Percentiles rank a stretch among this genome's conserved stretches.
Evolutionary conservation across 352 stramenopile genomes (phyloP).

Genomic region (Pelagophyceae sp.): DNA sequence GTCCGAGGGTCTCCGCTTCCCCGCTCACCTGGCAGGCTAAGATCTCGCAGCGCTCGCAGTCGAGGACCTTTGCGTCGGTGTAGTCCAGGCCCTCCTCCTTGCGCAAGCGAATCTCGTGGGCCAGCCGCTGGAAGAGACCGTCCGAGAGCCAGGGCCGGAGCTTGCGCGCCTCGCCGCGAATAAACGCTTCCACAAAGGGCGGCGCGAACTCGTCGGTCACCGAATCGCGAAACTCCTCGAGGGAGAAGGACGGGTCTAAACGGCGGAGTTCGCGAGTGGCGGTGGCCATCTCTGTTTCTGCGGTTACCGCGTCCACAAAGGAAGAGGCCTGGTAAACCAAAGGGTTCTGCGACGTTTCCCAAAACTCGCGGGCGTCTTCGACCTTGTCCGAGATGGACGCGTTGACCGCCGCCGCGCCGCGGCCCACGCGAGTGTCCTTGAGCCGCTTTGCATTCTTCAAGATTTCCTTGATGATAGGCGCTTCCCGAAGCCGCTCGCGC

Average conservation of each 20-base stretch:
- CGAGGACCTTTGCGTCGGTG: constrained; percentile 82
- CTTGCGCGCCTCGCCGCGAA: constrained; percentile 83
- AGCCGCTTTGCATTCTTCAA: constrained; percentile 40
- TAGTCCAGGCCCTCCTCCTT: constrained; percentile 75
- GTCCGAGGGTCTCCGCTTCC: constrained; percentile 33
- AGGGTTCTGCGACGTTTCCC: constrained; percentile 97
- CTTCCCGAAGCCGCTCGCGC: constrained; percentile 77
- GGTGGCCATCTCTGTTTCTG: constrained; percentile 85
- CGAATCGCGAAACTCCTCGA: constrained; percentile 88
- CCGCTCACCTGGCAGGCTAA: constrained; percentile 81
- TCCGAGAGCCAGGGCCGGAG: constrained; percentile 91
- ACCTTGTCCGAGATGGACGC: constrained; percentile 37
- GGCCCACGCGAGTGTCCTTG: constrained; percentile 45
- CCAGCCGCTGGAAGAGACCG: constrained; percentile 83
- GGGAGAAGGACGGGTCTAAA: constrained; percentile 88
- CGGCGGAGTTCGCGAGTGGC: constrained; percentile 86
- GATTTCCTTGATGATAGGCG: constrained; percentile 79
- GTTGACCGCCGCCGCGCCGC: constrained; percentile 24
- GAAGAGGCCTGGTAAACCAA: constrained; percentile 92
- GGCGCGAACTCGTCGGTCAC: constrained; percentile 85
- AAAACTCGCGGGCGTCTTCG: constrained; percentile 74
- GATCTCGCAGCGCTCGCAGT: constrained; percentile 92
- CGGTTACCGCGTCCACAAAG: constrained; percentile 94
- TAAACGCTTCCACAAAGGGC: constrained; percentile 84
- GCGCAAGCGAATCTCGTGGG: constrained; percentile 80